phyloP scores from a whole-genome alignment of 2,329 filamentous ascomycete species.

The Aspergillus sp. region DNA sequence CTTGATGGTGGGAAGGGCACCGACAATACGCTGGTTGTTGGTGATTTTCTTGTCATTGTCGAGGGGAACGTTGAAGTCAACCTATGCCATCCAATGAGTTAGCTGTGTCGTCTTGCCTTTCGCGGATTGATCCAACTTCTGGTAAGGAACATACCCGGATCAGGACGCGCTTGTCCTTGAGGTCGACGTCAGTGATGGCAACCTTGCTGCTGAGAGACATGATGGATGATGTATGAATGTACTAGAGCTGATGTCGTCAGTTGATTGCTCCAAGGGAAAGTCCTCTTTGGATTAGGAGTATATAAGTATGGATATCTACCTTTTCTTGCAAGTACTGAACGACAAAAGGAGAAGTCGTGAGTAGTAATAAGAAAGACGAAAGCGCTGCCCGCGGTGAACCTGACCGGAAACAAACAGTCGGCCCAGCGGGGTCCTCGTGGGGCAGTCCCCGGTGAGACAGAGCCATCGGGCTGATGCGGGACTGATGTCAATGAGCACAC shows the following conservation, averaged over 20 bases:
- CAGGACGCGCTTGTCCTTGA: conserved; percentile 96
- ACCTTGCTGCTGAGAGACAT: conserved; percentile 99
- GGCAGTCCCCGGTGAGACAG: conserved; percentile 24
- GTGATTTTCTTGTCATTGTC: conserved; percentile 88
- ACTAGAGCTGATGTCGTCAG: background rate
- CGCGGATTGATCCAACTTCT: background rate
- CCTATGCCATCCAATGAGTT: conserved; percentile 45
- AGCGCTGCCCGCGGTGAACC: conserved; percentile 12
- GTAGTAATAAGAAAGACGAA: conserved; percentile 1
- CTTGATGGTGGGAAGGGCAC: conserved; percentile 91
- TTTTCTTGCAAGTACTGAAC: too few species aligned
- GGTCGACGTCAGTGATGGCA: conserved; percentile 87
- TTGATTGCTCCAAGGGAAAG: too few species aligned
- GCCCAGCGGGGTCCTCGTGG: conserved; percentile 15
- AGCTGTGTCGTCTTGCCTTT: too few species aligned
- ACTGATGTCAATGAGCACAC: conserved; percentile 29
- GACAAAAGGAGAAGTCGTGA: background rate
- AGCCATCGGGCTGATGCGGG: conserved; percentile 34
- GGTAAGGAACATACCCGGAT: conserved; percentile 67
- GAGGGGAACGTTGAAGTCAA: conserved; percentile 99
- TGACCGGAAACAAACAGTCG: conserved; percentile 7
- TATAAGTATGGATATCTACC: too few species aligned
- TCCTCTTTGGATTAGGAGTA: too few species aligned
- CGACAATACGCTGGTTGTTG: conserved; percentile 97
- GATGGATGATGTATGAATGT: conserved; percentile 6